Evolutionary conservation across 352 stramenopile species (phyloP), one percentile per base, ranked within the genome.

Genomic region (Phytophthora citricola): DNA sequence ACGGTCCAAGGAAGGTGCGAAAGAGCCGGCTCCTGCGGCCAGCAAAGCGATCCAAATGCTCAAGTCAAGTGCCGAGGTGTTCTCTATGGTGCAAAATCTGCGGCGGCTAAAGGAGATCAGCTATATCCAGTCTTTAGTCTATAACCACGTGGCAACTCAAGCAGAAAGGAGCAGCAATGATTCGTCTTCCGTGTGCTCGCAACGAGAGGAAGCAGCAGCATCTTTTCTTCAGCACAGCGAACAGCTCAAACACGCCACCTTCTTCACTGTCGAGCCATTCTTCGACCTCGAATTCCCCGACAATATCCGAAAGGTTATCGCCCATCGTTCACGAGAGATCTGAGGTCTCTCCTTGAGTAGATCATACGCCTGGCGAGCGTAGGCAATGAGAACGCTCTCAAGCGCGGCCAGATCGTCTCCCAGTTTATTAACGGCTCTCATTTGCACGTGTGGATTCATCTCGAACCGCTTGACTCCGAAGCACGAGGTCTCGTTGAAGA

Each of bases 401-500:
- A 78, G 46, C 1, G 38, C 54, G 17, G 26, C 46, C n/a, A 71
- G 55, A 17, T 58, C 68, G 8, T 20, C 9, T 26, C 26, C 34
- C 9, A 78, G 32, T 17, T 65, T 53, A 45, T 61, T 48, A 2
- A 85, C 41, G 36, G 22, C 49, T 34, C 31, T 66, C 73, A 73
- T 81, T 26, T 65, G 51, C 6, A 75, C 69, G 2, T 54, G 24
- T 12, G 48, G 10, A 24, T 74, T 66, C 41, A 75, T 75, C 43
- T 48, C n/a, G 41, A 75, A 85, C 4, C 79, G 71, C 58, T 87
- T 92, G 12, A 89, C 54, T 8, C 83, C 83, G 44, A 92, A 92
- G 55, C 81, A 90, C 12, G 83, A 90, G 10, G 71, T 81, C 65
- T 90, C 63, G 31, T 88, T 88, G 53, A 92, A 92, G 2, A 92